These are phyloP conservation scores for Adansonia rubrostipa DNA, from an alignment of 441 rosid species.

Conservation along the genomic window DNA sequence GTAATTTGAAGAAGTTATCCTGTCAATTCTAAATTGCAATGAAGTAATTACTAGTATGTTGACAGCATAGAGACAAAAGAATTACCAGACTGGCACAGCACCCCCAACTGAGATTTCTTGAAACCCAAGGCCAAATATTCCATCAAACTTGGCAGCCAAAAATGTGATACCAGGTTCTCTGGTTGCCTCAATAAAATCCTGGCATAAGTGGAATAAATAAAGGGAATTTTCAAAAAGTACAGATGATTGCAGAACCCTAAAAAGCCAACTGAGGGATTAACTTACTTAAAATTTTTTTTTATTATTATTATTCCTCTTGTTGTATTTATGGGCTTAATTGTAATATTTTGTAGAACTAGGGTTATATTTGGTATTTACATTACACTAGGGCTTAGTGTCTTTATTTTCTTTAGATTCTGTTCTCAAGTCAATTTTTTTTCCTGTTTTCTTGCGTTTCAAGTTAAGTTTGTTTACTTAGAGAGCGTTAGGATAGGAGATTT, in stretches of 20 bases:
- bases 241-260: not conserved
- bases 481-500: too few relatives aligned
- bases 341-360: not conserved
- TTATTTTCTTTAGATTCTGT: not conserved
- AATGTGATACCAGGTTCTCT: slow-evolving; percentile 65
- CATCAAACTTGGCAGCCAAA: slow-evolving; percentile 72
- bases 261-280: not conserved
- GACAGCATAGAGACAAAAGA: not conserved
- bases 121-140: slow-evolving; percentile 68
- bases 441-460: not conserved
- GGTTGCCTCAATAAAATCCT: slow-evolving; percentile 77
- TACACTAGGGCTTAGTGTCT: not conserved
- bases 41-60: slow-evolving; percentile 7
- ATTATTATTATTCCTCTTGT: not conserved
- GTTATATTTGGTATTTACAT: not conserved
- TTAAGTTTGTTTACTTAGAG: too few relatives aligned
- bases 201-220: slow-evolving; percentile 19
- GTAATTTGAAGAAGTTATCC: not conserved
- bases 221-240: not conserved
- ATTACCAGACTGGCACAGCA: slow-evolving; percentile 64
- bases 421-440: too few relatives aligned
- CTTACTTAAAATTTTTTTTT: not conserved
- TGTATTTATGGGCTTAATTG: not conserved
- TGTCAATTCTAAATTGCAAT: slow-evolving; percentile 8
- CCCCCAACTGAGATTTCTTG: slow-evolving; percentile 64